Evolutionary conservation across 23 red algal species (phyloP), one percentile per base, ranked within the genome.

Genomic region (Gracilaria gracilis): DNA sequence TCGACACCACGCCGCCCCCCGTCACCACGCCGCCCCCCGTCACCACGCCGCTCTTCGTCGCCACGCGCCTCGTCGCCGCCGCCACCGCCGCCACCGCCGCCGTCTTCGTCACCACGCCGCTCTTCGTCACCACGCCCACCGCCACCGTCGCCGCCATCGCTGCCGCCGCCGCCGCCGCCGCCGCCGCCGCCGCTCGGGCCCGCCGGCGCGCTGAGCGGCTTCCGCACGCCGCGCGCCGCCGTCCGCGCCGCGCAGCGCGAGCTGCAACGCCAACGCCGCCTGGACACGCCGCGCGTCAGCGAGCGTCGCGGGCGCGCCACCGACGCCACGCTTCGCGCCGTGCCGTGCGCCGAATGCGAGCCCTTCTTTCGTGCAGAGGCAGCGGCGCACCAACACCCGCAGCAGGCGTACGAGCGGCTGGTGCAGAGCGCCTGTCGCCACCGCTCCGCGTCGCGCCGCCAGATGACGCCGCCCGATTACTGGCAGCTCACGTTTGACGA

Each of bases 401-500:
- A 61, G n/a, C 58, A 1, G 9, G 53, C 53, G 23, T 82, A 82
- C 49, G 40, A 65, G n/a, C 54, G 19, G 16, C 79, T 82, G 32
- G 24, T 61, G 36, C 47, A 82, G 31, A 44, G 40, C 9, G 54
- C 79, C 5, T 59, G 79, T 82, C 79, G 79, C 1, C 79, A 82
- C 27, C 79, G 79, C 17, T 0, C 8, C 13, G 9, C 23, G 7
- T 15, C 57, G n/a, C 21, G 36, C 1, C 0, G 5, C 9, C 51
- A 48, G 58, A 20, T 0, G 9, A 82, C 79, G 36, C 79, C 79
- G 1, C 0, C 1, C 2, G 49, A 82, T 34, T 82, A 24, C 31
- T 82, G 79, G 79, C 53, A 82, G 29, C 79, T 82, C 19, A 82
- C 54, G 19, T 82, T 61, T 65, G 54, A 82, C 5, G 58, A 59